A percentile compares a stretch with the other conserved stretches of the same genome.
phyloP scores from a whole-genome alignment of 2,329 filamentous ascomycete genomes.

The Capronia coronata region DNA sequence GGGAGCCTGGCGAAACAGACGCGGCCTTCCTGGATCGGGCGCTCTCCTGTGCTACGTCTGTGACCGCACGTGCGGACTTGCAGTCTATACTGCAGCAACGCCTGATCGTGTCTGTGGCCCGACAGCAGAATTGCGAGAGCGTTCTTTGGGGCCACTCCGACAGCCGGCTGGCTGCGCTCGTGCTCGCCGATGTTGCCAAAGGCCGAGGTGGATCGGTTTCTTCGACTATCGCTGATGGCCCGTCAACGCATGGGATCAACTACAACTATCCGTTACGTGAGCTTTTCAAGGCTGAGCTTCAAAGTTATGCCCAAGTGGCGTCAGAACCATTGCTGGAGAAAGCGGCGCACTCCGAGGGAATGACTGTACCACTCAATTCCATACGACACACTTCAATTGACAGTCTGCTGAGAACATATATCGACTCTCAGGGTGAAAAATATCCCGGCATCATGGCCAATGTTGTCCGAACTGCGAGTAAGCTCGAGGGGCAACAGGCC shows the following conservation, averaged over 20 bases:
- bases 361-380: conserved; percentile 30
- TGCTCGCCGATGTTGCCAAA: conserved; percentile 82
- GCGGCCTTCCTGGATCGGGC: conserved; percentile 49
- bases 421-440: conserved; percentile 73
- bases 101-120: conserved; percentile 61
- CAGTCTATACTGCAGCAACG: conserved; percentile 63
- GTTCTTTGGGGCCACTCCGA: conserved; percentile 82
- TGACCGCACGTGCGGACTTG: conserved; percentile 71
- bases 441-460: conserved; percentile 92
- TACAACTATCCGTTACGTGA: conserved; percentile 82
- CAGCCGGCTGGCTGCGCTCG: conserved; percentile 77
- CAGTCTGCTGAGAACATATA: conserved; percentile 82
- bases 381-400: conserved; percentile 80
- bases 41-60: conserved; percentile 59
- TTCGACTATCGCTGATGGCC: conserved; percentile 73
- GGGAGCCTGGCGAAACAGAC: conserved; percentile 29
- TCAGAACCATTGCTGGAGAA: conserved; percentile 4
- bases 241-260: conserved; percentile 49
- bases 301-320: conserved; percentile 54
- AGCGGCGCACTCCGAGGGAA: conserved; percentile 14
- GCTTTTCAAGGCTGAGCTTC: conserved; percentile 72
- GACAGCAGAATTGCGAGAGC: conserved; percentile 55
- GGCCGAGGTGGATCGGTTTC: conserved; percentile 79
- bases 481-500: conserved; percentile 49
- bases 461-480: conserved; percentile 85